Evolutionary conservation across 805 yeast genomes (phyloP).

Genomic region (Saccharomycopsis guyanensis): DNA sequence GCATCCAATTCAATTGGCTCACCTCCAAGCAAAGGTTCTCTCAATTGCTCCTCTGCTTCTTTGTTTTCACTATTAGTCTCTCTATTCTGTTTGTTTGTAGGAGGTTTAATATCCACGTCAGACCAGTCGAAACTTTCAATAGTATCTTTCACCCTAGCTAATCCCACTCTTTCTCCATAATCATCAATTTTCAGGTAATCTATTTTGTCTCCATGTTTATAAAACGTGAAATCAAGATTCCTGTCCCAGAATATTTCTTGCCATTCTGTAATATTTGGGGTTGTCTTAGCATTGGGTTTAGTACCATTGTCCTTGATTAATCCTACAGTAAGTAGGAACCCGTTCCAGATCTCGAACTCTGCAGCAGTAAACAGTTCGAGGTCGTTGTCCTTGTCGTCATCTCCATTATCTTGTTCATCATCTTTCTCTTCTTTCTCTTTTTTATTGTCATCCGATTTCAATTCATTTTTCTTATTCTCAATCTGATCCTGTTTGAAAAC

Average conservation of each 20-base stretch:
- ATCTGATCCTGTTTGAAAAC: slow-evolving; percentile 25
- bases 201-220: slow-evolving; percentile 1
- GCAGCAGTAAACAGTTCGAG: slow-evolving; percentile 17
- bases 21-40: slow-evolving; percentile 24
- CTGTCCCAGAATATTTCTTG: slow-evolving; percentile 19
- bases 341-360: slow-evolving; percentile 16
- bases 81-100: background rate
- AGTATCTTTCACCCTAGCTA: slow-evolving; percentile 15
- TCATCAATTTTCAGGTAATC: slow-evolving; percentile 6
- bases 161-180: slow-evolving; percentile 18
- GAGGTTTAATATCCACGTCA: slow-evolving; percentile 9
- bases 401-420: slow-evolving; percentile 18
- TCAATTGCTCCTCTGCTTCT: slow-evolving; percentile 22
- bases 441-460: slow-evolving; percentile 19
- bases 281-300: background rate
- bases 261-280: background rate
- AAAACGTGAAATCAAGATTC: slow-evolving; percentile 14
- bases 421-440: slow-evolving; percentile 9
- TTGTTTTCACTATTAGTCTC: background rate
- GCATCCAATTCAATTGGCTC: slow-evolving; percentile 9
- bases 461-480: slow-evolving; percentile 19
- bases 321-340: slow-evolving; percentile 11
- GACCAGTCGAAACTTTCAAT: slow-evolving; percentile 20
- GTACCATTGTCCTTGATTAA: slow-evolving; percentile 1
- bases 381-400: slow-evolving; percentile 21